These are phyloP conservation scores for Penicillium sp. DNA, from an alignment of 2,329 filamentous ascomycete species.

Conservation along the genomic window DNA sequence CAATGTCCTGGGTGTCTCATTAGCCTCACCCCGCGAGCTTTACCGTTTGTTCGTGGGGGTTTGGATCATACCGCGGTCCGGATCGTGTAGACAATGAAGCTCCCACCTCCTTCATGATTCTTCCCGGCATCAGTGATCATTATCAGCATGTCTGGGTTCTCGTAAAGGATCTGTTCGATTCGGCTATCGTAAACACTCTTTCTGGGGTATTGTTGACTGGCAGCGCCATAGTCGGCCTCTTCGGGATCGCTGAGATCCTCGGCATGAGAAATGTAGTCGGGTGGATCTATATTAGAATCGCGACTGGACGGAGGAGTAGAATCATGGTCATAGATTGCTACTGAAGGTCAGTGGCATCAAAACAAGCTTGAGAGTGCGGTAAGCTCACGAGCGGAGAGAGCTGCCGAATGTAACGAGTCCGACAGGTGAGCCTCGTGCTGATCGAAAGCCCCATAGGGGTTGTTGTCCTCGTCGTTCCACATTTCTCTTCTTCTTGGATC, in stretches of 20 bases:
- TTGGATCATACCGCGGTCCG: constrained; percentile 74
- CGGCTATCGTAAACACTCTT: constrained; percentile 91
- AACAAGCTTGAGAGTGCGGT: neutral
- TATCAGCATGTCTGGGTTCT: constrained; percentile 87
- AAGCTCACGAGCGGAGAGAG: constrained; percentile 57
- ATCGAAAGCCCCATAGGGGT: constrained; percentile 94
- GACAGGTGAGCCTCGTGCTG: constrained; percentile 78
- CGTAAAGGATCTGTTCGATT: constrained; percentile 96
- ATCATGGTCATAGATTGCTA: constrained; percentile 63
- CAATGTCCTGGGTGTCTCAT: constrained; percentile 70
- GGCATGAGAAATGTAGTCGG: constrained; percentile 59
- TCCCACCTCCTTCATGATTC: constrained; percentile 86
- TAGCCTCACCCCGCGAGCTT: constrained; percentile 4
- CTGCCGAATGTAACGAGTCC: constrained; percentile 65
- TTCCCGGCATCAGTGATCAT: constrained; percentile 95
- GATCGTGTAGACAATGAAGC: constrained; percentile 97
- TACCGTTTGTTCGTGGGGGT: neutral
- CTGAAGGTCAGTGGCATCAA: constrained; percentile 11
- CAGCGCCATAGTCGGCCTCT: constrained; percentile 54
- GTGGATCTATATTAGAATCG: constrained; percentile 69
- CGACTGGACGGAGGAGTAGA: constrained; percentile 71
- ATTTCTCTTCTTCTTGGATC: constrained; percentile 56
- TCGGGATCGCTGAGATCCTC: constrained; percentile 64
- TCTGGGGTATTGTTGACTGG: constrained; percentile 54
- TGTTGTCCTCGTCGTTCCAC: constrained; percentile 99